A percentile compares a stretch with the other conserved stretches of the same genome.
These are phyloP conservation scores for Metschnikowia borealis DNA, from an alignment of 805 yeast species.

Conservation along the genomic window DNA sequence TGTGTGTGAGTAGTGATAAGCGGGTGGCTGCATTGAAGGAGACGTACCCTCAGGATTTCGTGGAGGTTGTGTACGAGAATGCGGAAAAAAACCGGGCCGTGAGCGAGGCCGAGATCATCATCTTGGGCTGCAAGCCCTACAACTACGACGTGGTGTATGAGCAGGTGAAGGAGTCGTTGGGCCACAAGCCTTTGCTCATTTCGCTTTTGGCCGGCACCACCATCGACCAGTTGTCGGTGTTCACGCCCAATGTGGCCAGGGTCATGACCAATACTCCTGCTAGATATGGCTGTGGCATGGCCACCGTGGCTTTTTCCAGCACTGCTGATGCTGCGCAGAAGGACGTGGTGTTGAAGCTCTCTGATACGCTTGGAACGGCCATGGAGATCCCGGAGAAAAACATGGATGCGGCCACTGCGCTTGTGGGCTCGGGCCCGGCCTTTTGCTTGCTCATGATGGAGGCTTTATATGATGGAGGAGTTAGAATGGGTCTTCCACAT, in stretches of 20 bases:
- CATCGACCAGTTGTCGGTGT: constrained; percentile 55
- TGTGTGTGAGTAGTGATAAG: constrained; percentile 62
- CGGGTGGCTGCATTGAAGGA: constrained; percentile 41
- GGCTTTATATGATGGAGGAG: constrained; percentile 90
- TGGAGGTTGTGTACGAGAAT: constrained; percentile 46
- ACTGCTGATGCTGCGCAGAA: constrained; percentile 41
- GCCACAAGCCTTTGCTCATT: constrained; percentile 57
- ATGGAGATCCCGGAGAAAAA: constrained; percentile 77
- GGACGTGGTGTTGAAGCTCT: constrained; percentile 48
- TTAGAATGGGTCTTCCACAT: constrained; percentile 88
- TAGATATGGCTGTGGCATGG: constrained; percentile 87
- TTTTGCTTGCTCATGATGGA: constrained; percentile 86
- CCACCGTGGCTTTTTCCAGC: constrained; percentile 75
- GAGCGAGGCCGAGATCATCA: constrained; percentile 58
- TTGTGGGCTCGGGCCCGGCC: constrained; percentile 97
- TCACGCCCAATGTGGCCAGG: constrained; percentile 64
- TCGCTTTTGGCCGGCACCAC: constrained; percentile 94
- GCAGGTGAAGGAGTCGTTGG: constrained; percentile 43
- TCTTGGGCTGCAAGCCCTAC: constrained; percentile 88
- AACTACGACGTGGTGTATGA: constrained; percentile 60
- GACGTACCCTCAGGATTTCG: constrained; percentile 37
- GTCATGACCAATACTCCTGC: constrained; percentile 99
- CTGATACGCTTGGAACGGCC: constrained; percentile 64
- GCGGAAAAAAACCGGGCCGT: constrained; percentile 57
- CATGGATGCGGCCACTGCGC: constrained; percentile 94